phyloP scores from a whole-genome alignment of 768 basidiomycete genomes.

The Psilocybe subaeruginosa region DNA sequence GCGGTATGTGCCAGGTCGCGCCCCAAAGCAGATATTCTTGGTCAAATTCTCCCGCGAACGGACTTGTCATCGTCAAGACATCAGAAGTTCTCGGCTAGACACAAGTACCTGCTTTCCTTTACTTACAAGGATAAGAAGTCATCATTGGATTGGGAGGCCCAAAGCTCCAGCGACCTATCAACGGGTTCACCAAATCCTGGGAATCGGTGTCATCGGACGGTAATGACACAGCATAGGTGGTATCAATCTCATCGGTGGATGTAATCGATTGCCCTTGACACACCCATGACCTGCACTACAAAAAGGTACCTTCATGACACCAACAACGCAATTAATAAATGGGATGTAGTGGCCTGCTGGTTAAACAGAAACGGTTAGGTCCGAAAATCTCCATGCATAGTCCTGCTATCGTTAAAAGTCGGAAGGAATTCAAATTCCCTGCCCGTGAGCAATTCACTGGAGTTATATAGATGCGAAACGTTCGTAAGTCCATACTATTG shows the following conservation, averaged over 20 bases:
- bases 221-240: neutral
- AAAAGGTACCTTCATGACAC: neutral
- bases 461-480: neutral
- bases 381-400: neutral
- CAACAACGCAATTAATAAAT: neutral
- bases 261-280: slow-evolving; percentile 4
- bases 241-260: slow-evolving; percentile 1
- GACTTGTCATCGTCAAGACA: slow-evolving; percentile 1
- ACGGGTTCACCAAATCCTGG: neutral
- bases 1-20: neutral
- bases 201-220: slow-evolving; percentile 2
- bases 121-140: neutral
- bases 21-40: neutral
- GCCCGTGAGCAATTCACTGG: neutral
- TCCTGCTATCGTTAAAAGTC: neutral
- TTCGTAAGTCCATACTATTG: slow-evolving; percentile 5
- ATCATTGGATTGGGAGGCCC: slow-evolving; percentile 1
- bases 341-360: neutral
- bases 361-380: neutral
- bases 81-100: neutral
- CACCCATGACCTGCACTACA: neutral
- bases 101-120: neutral
- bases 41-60: neutral
- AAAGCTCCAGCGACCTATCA: slow-evolving; percentile 1
- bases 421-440: neutral